phyloP scores from a whole-genome alignment of 352 stramenopile genomes.

The Thraustochytrium aureum region DNA sequence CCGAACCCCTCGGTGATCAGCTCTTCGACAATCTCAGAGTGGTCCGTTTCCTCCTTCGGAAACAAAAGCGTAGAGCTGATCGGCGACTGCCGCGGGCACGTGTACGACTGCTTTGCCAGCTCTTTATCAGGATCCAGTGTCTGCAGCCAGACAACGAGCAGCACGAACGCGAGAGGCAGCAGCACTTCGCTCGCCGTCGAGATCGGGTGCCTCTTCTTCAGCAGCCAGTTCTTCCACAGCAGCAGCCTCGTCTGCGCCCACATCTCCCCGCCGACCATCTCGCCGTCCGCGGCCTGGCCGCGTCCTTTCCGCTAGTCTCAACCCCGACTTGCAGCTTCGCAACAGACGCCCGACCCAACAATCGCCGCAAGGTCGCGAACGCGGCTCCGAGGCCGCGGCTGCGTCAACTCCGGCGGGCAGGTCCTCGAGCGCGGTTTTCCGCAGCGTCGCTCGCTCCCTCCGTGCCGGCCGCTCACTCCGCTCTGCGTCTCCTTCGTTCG shows the following conservation, averaged over 20 bases:
- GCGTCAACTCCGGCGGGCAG: no score
- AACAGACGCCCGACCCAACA: no score
- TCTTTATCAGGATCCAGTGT: constrained; percentile 1
- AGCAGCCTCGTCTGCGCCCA: constrained; percentile 5
- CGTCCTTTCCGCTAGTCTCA: no score
- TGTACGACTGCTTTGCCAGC: neutral
- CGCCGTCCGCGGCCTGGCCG: no score
- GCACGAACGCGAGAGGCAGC: constrained; percentile 51
- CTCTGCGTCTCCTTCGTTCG: no score
- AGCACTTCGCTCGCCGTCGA: constrained; percentile 7
- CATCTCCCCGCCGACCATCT: neutral
- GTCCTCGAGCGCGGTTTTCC: no score
- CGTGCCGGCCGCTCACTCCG: no score
- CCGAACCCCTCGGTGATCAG: constrained; percentile 36
- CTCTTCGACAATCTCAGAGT: constrained; percentile 29
- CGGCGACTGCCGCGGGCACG: constrained; percentile 25
- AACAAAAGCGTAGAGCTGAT: constrained; percentile 35
- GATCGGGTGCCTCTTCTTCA: neutral
- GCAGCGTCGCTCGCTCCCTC: no score
- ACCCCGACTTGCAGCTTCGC: no score
- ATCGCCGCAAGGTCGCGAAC: no score
- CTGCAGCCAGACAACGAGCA: constrained; percentile 38
- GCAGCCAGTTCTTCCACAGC: constrained; percentile 48
- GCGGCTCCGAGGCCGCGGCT: no score
- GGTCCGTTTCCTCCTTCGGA: neutral